Percentiles rank a stretch among this genome's conserved stretches.
phyloP scores from a whole-genome alignment of 1,284 basidiomycete species.

The Moesziomyces sp. region DNA sequence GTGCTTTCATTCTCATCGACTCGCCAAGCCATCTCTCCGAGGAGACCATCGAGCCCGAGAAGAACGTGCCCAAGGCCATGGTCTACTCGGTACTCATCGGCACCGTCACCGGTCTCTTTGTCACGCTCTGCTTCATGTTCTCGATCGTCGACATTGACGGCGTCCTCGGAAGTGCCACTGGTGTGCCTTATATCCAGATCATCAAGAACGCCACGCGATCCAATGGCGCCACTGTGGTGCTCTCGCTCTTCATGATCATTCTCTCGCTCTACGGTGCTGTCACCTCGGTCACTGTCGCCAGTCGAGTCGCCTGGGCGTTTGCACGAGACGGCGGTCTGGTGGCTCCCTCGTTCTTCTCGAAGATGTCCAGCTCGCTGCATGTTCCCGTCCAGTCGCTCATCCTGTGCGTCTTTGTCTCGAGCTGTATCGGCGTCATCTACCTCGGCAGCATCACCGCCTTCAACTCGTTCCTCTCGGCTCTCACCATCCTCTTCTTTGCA shows the following conservation, averaged over 20 bases:
- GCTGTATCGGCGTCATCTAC: slow-evolving; percentile 37
- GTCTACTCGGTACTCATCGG: slow-evolving; percentile 35
- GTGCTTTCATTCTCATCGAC: slow-evolving; percentile 34
- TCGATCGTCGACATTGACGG: slow-evolving; percentile 37
- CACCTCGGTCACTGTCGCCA: slow-evolving; percentile 28
- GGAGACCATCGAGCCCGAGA: slow-evolving; percentile 34
- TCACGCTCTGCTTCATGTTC: slow-evolving; percentile 40
- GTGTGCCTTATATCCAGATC: slow-evolving; percentile 33
- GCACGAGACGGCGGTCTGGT: slow-evolving; percentile 33
- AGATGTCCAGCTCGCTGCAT: slow-evolving; percentile 23
- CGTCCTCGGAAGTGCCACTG: slow-evolving; percentile 21
- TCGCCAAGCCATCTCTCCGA: slow-evolving; percentile 36
- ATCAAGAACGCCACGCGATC: slow-evolving; percentile 30
- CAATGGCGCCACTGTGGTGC: slow-evolving; percentile 33
- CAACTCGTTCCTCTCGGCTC: slow-evolving; percentile 37
- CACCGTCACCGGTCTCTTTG: slow-evolving; percentile 28
- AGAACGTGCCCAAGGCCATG: slow-evolving; percentile 39
- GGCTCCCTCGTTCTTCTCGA: slow-evolving; percentile 15
- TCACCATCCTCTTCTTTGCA: slow-evolving; percentile 36
- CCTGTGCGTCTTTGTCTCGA: slow-evolving; percentile 27
- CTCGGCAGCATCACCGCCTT: slow-evolving; percentile 36
- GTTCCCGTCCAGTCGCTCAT: slow-evolving; percentile 28
- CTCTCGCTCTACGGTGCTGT: slow-evolving; percentile 35
- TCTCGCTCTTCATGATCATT: slow-evolving; percentile 33
- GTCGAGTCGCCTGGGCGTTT: slow-evolving; percentile 34